Conservation (phyloP, 805 yeast species). For the Lipomyces spencermartinsiae region DNA sequence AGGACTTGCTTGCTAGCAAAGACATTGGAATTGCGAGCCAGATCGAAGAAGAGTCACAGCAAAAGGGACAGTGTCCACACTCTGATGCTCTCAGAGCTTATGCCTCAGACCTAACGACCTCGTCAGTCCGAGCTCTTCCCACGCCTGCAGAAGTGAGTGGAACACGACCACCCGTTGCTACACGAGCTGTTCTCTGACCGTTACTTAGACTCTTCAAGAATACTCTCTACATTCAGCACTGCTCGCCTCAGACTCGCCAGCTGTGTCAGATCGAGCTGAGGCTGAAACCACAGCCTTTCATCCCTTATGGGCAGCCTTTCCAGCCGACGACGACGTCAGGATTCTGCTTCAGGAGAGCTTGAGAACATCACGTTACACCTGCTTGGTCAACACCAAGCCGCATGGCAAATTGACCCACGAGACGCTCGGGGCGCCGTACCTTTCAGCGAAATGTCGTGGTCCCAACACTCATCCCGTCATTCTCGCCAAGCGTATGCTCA, state of each 20-base stretch:
- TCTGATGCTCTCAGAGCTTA: not conserved
- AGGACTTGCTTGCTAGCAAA: not conserved
- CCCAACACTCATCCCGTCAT: conserved; percentile 1
- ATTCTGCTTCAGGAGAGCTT: not conserved
- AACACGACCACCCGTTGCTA: not conserved
- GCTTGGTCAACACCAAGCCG: not conserved
- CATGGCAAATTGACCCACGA: not conserved
- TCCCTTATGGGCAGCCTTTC: not conserved
- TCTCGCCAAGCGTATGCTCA: not conserved
- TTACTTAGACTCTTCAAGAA: not conserved
- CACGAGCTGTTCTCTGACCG: not conserved
- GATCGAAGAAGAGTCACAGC: not conserved
- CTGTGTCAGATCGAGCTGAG: not conserved
- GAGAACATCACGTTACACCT: not conserved
- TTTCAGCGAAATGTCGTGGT: not conserved
- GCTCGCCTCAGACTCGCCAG: not conserved
- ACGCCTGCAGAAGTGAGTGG: not conserved
- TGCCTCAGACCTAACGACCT: not conserved
- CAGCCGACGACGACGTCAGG: not conserved
- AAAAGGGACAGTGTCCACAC: not conserved
- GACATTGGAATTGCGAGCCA: not conserved
- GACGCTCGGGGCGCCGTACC: not conserved
- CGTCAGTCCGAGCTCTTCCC: not conserved
- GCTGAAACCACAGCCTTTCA: not conserved
- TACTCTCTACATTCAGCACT: not conserved